Evolutionary conservation across 2,329 filamentous ascomycete species (phyloP), one percentile per base, ranked within the genome.

Genomic region (Massarina eburnea): DNA sequence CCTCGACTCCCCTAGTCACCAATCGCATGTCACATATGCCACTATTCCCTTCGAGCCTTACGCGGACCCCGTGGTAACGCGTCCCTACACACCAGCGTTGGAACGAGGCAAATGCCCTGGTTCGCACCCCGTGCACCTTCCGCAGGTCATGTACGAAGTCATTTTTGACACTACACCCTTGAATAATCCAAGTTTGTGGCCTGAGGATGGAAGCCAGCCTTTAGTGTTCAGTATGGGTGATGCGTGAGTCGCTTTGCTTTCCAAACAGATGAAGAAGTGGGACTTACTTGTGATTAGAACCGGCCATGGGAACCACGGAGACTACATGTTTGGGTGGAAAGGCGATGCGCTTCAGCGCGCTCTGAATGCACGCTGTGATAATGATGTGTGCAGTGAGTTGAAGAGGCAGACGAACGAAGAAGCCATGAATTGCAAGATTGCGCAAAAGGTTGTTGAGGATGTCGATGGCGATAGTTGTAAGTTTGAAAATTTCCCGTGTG

Each of bases 1-100:
- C 56, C 45, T 74, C 5, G 79, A 81, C 56, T 77, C 76, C 8
- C 46, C 62, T 0, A 76, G 84, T 62, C 81, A 84, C 71, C 76
- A 76, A 66, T 73, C 73, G 51, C 83, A 76, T 55, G 71, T 75
- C 5, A 61, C 72, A 6, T 76, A 75, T 50, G 49, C 61, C 1
- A 49, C 70, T 8, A 44, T 66, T 48, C 51, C 64, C 37, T 64
- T 57, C 37, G 59, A 64, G 42, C 61, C 59, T 2, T 64, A 64
- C 36, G 44, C 30, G 2, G 51, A 54, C 3, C 59, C 61, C 2
- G 29, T 53, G 0, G 45, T 55, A 5, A 52, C 33, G 2, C 33
- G 41, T 5, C 61, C 61, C 4, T 58, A 59, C 34, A 62, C 54
- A 10, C 54, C 57, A 2, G 51, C 43, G 7, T 29, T 41, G 20